Conservation (phyloP, 768 basidiomycete genomes). For the Kwoniella shandongensis region DNA sequence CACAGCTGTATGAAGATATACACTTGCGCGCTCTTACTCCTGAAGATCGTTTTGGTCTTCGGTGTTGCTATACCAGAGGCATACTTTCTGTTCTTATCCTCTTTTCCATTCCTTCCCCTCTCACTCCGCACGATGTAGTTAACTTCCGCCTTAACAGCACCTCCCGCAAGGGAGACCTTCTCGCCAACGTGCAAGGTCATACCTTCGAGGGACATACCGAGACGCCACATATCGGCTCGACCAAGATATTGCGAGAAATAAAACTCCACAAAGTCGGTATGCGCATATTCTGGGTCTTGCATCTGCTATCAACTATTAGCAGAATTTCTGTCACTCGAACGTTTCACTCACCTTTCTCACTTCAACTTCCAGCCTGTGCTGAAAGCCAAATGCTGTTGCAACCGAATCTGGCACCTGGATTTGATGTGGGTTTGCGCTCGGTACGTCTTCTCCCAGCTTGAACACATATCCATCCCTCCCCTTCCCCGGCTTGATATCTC, state of each 20-base stretch:
- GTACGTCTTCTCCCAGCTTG: conserved; percentile 35
- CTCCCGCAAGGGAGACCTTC: conserved; percentile 79
- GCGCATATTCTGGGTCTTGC: conserved; percentile 59
- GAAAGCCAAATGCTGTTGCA: conserved; percentile 41
- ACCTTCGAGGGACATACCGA: conserved; percentile 75
- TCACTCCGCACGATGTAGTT: conserved; percentile 72
- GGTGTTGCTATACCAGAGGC: conserved; percentile 76
- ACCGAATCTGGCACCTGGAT: conserved; percentile 45
- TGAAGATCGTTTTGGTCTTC: conserved; percentile 81
- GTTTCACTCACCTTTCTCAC: conserved; percentile 29
- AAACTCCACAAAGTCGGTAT: conserved; percentile 66
- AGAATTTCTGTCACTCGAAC: not conserved
- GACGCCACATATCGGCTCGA: conserved; percentile 93
- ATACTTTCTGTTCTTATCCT: conserved; percentile 24
- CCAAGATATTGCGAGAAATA: conserved; percentile 93
- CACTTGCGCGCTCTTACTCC: conserved; percentile 85
- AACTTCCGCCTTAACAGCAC: conserved; percentile 73
- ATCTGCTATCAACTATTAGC: conserved; percentile 13
- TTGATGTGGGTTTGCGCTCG: conserved; percentile 35
- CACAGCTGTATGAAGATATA: conserved; percentile 97
- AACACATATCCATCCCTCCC: conserved; percentile 46
- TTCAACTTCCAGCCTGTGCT: conserved; percentile 40
- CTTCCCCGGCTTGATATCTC: conserved; percentile 23
- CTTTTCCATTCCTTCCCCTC: conserved; percentile 55
- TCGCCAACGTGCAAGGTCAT: conserved; percentile 81